Conservation (phyloP, 2,329 filamentous ascomycete genomes). For the Rutstroemia sp. region DNA sequence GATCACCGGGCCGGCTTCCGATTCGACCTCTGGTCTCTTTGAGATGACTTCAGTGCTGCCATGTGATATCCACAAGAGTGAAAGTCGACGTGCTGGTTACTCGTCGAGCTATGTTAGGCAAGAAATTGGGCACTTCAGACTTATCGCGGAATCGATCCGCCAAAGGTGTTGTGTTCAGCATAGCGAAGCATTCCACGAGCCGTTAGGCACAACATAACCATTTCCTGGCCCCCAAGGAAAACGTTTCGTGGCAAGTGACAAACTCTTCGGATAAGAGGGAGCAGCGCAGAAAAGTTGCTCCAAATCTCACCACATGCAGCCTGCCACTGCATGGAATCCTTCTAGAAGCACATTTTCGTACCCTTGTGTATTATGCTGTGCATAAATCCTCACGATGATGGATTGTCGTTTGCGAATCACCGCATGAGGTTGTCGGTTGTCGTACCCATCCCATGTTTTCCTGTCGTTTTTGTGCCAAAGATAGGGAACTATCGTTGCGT, state of each 20-base stretch:
- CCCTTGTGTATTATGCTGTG: neutral
- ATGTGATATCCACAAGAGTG: neutral
- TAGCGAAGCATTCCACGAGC: neutral
- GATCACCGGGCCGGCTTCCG: neutral
- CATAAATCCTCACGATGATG: neutral
- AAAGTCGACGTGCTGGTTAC: neutral
- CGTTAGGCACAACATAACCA: neutral
- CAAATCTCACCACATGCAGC: neutral
- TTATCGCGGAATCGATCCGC: neutral
- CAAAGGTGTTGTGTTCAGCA: no score
- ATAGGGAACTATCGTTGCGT: neutral
- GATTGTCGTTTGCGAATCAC: neutral
- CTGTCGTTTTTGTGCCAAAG: neutral
- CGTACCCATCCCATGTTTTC: neutral
- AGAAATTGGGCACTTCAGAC: neutral
- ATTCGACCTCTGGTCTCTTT: neutral
- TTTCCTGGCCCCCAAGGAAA: neutral
- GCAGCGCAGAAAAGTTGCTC: neutral
- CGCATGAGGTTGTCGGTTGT: neutral
- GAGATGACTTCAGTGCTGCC: neutral
- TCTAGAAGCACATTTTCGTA: slow-evolving; percentile 1
- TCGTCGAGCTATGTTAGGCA: neutral
- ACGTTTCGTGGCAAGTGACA: neutral
- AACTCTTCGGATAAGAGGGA: neutral
- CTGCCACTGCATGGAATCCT: neutral